Conservation (phyloP, 2,329 filamentous ascomycete genomes). For the Pseudocercospora crystallina region DNA sequence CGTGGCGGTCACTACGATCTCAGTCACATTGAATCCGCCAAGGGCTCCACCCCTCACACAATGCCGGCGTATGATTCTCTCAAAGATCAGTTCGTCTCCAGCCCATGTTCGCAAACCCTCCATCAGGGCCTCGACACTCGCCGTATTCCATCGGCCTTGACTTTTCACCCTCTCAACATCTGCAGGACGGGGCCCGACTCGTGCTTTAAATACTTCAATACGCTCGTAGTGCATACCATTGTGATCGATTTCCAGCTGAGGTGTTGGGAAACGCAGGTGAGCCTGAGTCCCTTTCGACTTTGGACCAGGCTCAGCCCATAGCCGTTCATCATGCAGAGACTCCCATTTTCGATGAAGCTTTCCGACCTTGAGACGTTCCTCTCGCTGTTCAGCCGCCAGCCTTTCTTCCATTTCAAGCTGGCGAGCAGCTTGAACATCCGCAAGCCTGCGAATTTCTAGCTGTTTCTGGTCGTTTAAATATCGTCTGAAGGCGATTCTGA, state of each 20-base stretch:
- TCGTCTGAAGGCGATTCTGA: conserved; percentile 16
- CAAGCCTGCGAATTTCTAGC: not conserved
- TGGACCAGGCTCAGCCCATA: conserved; percentile 17
- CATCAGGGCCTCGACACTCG: conserved; percentile 34
- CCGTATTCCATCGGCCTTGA: conserved; percentile 32
- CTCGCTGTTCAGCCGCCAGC: conserved; percentile 6
- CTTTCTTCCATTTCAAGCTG: conserved; percentile 3
- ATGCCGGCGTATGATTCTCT: conserved; percentile 26
- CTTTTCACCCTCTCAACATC: conserved; percentile 15
- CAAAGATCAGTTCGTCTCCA: conserved; percentile 27
- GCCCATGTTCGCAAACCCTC: conserved; percentile 25
- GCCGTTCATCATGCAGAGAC: conserved; percentile 26
- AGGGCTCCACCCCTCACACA: conserved; percentile 24
- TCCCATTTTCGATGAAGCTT: conserved; percentile 22
- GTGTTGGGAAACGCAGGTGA: conserved; percentile 22
- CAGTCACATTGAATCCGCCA: conserved; percentile 31
- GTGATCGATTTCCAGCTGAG: conserved; percentile 34
- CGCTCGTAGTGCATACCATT: conserved; percentile 43
- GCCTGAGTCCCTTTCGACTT: conserved; percentile 15
- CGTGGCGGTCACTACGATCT: conserved; percentile 34
- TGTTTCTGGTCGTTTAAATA: not conserved
- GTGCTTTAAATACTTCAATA: conserved; percentile 35
- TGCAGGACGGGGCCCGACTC: conserved; percentile 31
- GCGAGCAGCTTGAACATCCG: not conserved
- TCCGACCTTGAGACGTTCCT: conserved; percentile 2